A percentile compares a stretch with the other conserved stretches of the same genome.
These are phyloP conservation scores for Exophiala sp. DNA, from an alignment of 2,329 filamentous ascomycete genomes.

Conservation along the genomic window DNA sequence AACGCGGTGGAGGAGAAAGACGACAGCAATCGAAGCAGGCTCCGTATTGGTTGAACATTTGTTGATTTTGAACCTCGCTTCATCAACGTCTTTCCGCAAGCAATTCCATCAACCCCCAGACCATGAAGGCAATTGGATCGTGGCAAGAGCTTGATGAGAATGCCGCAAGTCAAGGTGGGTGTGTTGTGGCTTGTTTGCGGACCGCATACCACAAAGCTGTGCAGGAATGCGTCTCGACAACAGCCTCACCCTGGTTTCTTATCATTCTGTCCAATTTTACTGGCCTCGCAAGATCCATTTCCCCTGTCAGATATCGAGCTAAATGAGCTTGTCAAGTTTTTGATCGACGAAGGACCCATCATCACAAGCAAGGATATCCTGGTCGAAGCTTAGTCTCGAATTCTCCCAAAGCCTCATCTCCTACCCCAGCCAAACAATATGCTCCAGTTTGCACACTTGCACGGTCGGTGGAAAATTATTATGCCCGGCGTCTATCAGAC, in stretches of 20 bases:
- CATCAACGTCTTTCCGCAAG: no score
- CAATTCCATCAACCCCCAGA: no score
- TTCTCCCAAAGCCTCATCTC: constrained; percentile 24
- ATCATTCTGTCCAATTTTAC: constrained; percentile 7
- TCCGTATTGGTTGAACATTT: no score
- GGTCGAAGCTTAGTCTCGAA: constrained; percentile 16
- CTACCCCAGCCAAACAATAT: constrained; percentile 21
- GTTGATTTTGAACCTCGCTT: no score
- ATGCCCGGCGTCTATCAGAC: constrained; percentile 13
- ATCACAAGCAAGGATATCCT: constrained; percentile 9
- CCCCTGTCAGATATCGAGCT: constrained; percentile 9
- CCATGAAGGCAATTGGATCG: no score
- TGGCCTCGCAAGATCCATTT: constrained; percentile 2
- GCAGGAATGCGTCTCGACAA: not conserved
- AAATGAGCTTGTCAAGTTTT: constrained; percentile 15
- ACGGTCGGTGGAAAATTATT: constrained; percentile 11
- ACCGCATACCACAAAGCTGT: no score
- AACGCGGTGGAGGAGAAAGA: not conserved
- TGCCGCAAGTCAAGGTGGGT: no score
- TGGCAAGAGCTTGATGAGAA: no score
- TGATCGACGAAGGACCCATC: constrained; percentile 21
- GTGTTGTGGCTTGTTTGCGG: no score
- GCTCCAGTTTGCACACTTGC: constrained; percentile 7
- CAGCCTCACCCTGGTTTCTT: not conserved
- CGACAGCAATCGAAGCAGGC: not conserved